Base-by-base conservation (phyloP, 306 rosid species). In the Cucurbita ficifolia region DNA sequence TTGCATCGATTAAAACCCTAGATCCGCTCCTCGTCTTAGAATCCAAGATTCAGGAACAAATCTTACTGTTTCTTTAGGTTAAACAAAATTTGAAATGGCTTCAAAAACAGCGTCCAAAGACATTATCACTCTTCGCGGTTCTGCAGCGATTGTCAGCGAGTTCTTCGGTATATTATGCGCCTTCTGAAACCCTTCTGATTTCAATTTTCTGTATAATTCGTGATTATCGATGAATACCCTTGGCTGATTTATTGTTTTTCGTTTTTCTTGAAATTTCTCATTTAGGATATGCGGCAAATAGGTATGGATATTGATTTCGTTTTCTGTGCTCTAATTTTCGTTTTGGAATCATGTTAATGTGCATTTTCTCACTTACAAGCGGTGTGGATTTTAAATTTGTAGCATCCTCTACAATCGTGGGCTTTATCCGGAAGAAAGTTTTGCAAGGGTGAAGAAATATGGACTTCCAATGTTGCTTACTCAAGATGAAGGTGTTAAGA, bases 391-490 rank as follows among this genome's bases (percentile, higher is more conserved):
- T 40, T 24, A 46, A 68, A 19, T 64, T 52, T 38, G 58, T 75
- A 91, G 97, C 40, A 92, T 92, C 78, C 91, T 92, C 36, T 92
- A 87, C 75, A 92, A 92, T 63, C 90, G 97, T 4, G 97, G 90
- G 78, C 92, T 94, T 61, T 95, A 95, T 84, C 97, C 99, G 14
- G 99, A 95, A 75, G 99, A 95, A 70, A 89, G 96, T 60, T 95
- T 91, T 82, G 91, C 45, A 46, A 95, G 88, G 78, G 92, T 95
- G 64, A 95, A 95, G 90, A 95, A 95, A 79, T 95, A 91, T 77
- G 99, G 99, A 13, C 91, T 91, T 38, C 99, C 99, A 0, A 84
- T 91, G 97, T 77, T 95, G 86, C 97, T 95, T 69, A 91, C 99
- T 71, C 88, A 91, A 78, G 97, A 95, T 38, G 96, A 91, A 78